Conservation (phyloP, 176 grass and related monocot genomes). For the Triticum urartu region DNA sequence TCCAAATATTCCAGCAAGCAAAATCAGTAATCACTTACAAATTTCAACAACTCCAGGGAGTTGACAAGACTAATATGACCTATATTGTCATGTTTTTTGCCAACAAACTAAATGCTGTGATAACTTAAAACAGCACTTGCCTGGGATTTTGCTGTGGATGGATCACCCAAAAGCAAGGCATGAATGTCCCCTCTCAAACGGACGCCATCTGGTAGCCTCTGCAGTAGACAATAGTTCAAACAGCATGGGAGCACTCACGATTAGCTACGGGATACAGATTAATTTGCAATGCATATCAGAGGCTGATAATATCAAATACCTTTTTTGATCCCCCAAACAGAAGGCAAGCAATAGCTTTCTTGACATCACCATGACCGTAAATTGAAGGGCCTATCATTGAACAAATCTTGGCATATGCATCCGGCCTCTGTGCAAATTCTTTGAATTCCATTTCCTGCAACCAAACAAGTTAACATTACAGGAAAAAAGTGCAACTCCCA, state of each 20-base stretch:
- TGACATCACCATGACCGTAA: conserved; percentile 85
- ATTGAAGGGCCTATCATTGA: conserved; percentile 92
- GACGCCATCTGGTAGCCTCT: conserved; percentile 89
- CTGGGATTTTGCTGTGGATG: conserved; percentile 98
- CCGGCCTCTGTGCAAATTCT: conserved; percentile 95
- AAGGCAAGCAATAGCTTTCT: conserved; percentile 94
- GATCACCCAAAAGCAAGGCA: conserved; percentile 96
- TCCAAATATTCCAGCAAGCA: background rate
- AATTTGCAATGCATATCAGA: background rate
- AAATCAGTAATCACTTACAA: background rate
- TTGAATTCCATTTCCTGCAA: conserved; percentile 87
- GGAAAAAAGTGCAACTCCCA: background rate
- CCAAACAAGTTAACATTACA: background rate
- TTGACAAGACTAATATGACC: background rate
- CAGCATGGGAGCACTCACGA: background rate
- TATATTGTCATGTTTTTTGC: background rate
- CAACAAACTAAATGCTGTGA: background rate
- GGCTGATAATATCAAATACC: conserved; percentile 30
- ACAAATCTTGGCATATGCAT: conserved; percentile 82
- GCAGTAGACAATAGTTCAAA: conserved; percentile 21
- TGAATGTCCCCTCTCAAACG: conserved; percentile 92
- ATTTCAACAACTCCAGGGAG: background rate
- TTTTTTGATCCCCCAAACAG: conserved; percentile 90
- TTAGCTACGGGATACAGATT: background rate
- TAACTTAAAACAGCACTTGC: conserved; percentile 28